Conservation (phyloP, 345 rosid species). For the Microcos paniculata region DNA sequence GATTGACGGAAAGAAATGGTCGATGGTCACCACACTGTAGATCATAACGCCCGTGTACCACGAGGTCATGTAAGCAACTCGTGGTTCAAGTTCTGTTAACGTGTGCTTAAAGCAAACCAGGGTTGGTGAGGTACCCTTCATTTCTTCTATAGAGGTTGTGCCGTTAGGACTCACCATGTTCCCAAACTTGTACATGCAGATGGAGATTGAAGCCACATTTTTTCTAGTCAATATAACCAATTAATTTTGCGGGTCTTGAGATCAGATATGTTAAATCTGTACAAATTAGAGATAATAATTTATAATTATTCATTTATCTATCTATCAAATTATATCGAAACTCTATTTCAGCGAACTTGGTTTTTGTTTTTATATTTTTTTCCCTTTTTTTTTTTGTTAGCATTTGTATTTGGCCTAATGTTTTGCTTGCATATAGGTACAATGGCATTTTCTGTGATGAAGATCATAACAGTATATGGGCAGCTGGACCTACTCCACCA, state of each 20-base stretch:
- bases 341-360: no score
- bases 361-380: no score
- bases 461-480: conserved; percentile 24
- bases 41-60: background rate
- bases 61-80: background rate
- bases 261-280: no score
- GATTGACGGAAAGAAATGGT: conserved; percentile 18
- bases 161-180: background rate
- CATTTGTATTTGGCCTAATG: no score
- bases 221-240: conserved; percentile 9
- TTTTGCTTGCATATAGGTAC: no score
- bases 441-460: background rate
- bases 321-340: no score
- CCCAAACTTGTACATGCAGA: background rate
- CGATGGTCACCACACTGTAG: conserved; percentile 13
- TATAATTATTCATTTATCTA: no score
- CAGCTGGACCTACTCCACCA: conserved; percentile 12
- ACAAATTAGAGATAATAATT: no score
- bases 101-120: conserved; percentile 18
- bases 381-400: no score
- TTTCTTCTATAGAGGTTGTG: conserved; percentile 7
- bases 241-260: conserved; percentile 17
- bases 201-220: conserved; percentile 4
- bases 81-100: background rate
- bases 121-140: conserved; percentile 11